phyloP scores from a whole-genome alignment of 306 rosid species.

The Ochetophila trinervis region DNA sequence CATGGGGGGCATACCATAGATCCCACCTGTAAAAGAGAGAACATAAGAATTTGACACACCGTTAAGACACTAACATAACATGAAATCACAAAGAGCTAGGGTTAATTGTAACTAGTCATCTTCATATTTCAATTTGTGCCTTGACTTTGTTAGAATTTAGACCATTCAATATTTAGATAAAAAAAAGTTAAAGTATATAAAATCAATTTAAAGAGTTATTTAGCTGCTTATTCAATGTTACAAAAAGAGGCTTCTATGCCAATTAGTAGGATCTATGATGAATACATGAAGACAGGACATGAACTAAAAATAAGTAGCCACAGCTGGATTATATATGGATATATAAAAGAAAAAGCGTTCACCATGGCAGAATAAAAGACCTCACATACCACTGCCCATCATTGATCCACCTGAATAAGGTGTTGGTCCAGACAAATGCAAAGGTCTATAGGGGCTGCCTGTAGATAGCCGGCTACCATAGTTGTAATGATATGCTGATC shows the following conservation, averaged over 20 bases:
- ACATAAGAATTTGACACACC: not conserved
- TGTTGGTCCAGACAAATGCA: slow-evolving; percentile 81
- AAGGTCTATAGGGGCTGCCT: slow-evolving; percentile 86
- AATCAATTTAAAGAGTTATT: not conserved
- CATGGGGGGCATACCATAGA: slow-evolving; percentile 81
- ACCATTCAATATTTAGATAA: not conserved
- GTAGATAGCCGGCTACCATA: slow-evolving; percentile 72
- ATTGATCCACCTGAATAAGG: slow-evolving; percentile 87
- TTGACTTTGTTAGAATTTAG: not conserved
- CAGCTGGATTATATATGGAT: not conserved
- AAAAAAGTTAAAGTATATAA: not conserved
- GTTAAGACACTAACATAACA: not conserved
- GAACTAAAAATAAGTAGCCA: not conserved
- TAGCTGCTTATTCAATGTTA: not conserved
- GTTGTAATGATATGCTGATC: slow-evolving; percentile 93
- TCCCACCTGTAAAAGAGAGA: slow-evolving; percentile 59
- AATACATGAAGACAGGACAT: not conserved
- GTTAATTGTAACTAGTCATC: not conserved
- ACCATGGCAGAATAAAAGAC: slow-evolving; percentile 2
- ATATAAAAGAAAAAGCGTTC: not conserved
- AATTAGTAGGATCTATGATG: not conserved
- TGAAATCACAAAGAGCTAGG: not conserved
- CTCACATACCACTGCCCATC: slow-evolving; percentile 68
- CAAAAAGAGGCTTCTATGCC: not conserved
- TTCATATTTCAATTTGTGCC: not conserved